Base-by-base conservation (phyloP, 78 protist species). In the Protostelium mycophagum region DNA sequence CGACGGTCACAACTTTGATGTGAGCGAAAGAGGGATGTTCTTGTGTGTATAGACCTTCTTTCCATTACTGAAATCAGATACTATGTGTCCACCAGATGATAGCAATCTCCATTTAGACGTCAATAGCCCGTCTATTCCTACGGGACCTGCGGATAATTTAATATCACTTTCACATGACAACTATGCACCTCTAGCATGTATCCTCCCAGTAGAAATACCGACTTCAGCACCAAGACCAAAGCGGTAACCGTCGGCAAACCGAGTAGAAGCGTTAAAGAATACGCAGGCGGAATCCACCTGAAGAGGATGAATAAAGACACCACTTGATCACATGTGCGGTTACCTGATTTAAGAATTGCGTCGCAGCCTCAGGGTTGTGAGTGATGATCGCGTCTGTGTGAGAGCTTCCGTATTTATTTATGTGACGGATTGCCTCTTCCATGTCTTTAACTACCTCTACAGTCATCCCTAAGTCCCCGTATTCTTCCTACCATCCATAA, bases 311-410 rank as follows among this genome's bases (percentile, higher is more conserved):
- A 16, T 5, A 25, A 25, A 5, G 86, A 25, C 63, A 25, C 5
- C 37, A 36, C 5, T 16, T 5, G 86, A 25, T 5, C 16, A 36
- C 29, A 51, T 51, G 73, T 5, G 73, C 5, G 5, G 31, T 25
- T 51, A 83, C 85, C 85, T 86, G 34, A 34, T 38, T 28, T 10
- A 35, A 51, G 63, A 86, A 86, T 23, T 23, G 28, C 38, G 31
- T 31, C 63, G 93, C 96, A 38, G 85, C 37, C 35, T 29, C 90
- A 35, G 36, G 0, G 83, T 91, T 35, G 0, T 87, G 85, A 0
- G 98, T 94, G n/a, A 97, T 91, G 83, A 97, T 96, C 34, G 84
- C 31, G 28, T 97, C 98, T 28, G 98, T 97, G 96, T 97, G 98
- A 39, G 35, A 84, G 35, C 91, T 63, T 28, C 98, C 97, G 90